These are phyloP conservation scores for Cynanchum wilfordii DNA, from an alignment of 257 asterid species.

Conservation along the genomic window DNA sequence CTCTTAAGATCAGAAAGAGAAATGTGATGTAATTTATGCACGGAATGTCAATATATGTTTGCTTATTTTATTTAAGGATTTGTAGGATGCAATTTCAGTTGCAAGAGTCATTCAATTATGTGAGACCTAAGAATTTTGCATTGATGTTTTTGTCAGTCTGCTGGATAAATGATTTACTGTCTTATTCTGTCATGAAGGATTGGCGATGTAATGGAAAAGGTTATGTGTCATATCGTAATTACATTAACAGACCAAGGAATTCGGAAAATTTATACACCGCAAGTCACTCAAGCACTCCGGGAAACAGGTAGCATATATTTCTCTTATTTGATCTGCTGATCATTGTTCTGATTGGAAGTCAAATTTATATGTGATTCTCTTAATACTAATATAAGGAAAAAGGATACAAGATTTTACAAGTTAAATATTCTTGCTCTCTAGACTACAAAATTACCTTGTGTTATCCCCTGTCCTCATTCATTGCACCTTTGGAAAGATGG, in stretches of 20 bases:
- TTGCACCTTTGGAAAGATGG: not conserved
- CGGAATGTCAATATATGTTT: not conserved
- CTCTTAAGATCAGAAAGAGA: not conserved
- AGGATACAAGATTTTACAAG: not conserved
- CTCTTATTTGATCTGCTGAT: slow-evolving; percentile 24
- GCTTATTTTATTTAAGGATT: not conserved
- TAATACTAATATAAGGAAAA: not conserved
- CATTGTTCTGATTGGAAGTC: slow-evolving; percentile 8
- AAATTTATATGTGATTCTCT: not conserved
- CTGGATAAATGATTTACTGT: slow-evolving; percentile 21
- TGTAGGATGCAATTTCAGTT: not conserved
- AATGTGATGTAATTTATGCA: not conserved
- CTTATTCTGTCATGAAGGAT: slow-evolving; percentile 44
- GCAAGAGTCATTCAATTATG: not conserved
- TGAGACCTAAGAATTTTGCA: not conserved
- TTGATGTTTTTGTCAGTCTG: slow-evolving; percentile 12
- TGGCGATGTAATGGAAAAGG: slow-evolving; percentile 96
- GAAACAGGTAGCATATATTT: slow-evolving; percentile 63
- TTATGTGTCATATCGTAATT: slow-evolving; percentile 80
- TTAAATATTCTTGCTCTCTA: not conserved
- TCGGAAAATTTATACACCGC: slow-evolving; percentile 56
- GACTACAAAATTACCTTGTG: not conserved
- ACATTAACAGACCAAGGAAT: slow-evolving; percentile 75
- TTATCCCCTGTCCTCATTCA: not conserved
- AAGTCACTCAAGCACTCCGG: slow-evolving; percentile 77